phyloP scores from a whole-genome alignment of 805 yeast species.

The Spathaspora arborariae region DNA sequence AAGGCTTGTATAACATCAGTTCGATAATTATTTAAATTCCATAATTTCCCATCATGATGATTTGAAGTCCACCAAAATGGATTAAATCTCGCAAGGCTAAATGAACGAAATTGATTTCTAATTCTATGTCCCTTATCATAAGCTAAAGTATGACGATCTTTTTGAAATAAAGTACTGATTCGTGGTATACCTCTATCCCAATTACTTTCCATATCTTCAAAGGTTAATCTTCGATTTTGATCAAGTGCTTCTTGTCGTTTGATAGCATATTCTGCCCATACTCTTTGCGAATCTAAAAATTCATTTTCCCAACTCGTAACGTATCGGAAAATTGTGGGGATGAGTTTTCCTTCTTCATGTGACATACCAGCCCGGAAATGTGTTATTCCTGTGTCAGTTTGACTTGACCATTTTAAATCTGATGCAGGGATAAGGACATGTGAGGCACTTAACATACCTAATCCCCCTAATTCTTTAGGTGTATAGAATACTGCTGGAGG shows the following conservation, averaged over 20 bases:
- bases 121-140: slow-evolving; percentile 91
- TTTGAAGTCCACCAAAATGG: slow-evolving; percentile 97
- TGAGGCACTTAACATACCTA: slow-evolving; percentile 97
- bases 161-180: slow-evolving; percentile 90
- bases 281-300: slow-evolving; percentile 88
- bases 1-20: slow-evolving; percentile 95
- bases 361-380: slow-evolving; percentile 94
- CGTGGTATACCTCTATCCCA: slow-evolving; percentile 99
- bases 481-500: slow-evolving; percentile 99
- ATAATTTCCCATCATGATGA: slow-evolving; percentile 91
- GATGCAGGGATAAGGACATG: slow-evolving; percentile 93
- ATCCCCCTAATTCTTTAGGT: slow-evolving; percentile 94
- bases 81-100: slow-evolving; percentile 63
- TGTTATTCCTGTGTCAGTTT: slow-evolving; percentile 90
- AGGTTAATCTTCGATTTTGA: slow-evolving; percentile 79
- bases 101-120: slow-evolving; percentile 75
- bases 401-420: slow-evolving; percentile 86
- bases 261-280: slow-evolving; percentile 95
- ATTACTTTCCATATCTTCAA: slow-evolving; percentile 88
- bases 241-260: slow-evolving; percentile 83
- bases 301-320: slow-evolving; percentile 97
- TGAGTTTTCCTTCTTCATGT: slow-evolving; percentile 70
- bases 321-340: slow-evolving; percentile 92
- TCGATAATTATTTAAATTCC: slow-evolving; percentile 91
- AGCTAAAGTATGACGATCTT: slow-evolving; percentile 90